Evolutionary conservation across 2,329 filamentous ascomycete genomes (phyloP), one percentile per base, ranked within the genome.

Genomic region (Exophiala dermatitidis): DNA sequence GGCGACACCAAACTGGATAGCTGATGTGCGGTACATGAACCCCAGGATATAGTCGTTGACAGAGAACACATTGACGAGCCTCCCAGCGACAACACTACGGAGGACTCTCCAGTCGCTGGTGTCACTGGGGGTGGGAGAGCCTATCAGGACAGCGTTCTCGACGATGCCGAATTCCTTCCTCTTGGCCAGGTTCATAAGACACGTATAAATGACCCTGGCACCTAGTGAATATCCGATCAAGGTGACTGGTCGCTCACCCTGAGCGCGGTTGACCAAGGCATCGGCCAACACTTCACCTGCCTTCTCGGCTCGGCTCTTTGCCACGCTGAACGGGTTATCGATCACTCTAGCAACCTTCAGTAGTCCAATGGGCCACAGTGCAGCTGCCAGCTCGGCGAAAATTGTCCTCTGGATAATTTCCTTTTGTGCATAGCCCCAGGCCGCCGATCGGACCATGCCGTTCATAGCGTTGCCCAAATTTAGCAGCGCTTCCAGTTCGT

Each of bases 21-120:
- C 90, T 38, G 86, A 89, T 2, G 88, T 85, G 42, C 90, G 83
- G 68, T 96, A 95, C 12, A 95, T 74, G 66, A 95, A 91, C 1
- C 83, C 90, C 1, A 96, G 81, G 32, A 96, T 83, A 64, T 88
- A 87, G 69, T 96, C 90, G 56, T 93, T 90, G 48, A 85, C 82
- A 1, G 88, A 91, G 70, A 85, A 95, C 5, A 91, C 88, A 62
- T 96, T 96, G 62, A 95, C 85, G 5, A 95, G 77, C 53, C 86
- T 80, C 2, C 90, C 90, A 1, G 84, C 81, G 0, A 95, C 89
- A 0, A 91, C 88, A 42, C 80, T 82, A 31, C 88, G 81, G 60
- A 95, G 81, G 36, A 81, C 75, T 42, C 84, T 79, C 90, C 90
- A 96, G 61, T 89, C 82, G 1, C 77, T 76, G 0, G 79, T 70